phyloP scores from a whole-genome alignment of 2,329 filamentous ascomycete species.

The Sphaerulina musiva region DNA sequence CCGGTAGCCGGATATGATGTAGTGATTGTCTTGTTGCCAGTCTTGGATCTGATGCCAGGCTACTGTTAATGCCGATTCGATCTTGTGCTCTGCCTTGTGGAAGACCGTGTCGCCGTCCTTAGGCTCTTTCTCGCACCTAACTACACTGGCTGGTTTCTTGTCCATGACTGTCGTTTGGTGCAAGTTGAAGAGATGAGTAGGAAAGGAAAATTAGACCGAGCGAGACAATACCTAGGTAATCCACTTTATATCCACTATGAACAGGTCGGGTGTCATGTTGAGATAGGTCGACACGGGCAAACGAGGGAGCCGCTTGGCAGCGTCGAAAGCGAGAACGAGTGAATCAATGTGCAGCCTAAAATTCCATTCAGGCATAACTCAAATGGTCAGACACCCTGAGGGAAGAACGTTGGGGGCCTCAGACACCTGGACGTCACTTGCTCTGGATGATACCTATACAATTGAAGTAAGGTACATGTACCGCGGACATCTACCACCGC shows the following conservation, averaged over 20 bases:
- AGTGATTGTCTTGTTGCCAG: slow-evolving; percentile 59
- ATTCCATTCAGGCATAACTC: too few relatives aligned
- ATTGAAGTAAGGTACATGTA: too few relatives aligned
- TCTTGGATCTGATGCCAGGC: slow-evolving; percentile 41
- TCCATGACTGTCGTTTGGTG: neutral
- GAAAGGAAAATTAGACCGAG: neutral
- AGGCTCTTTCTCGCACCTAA: neutral
- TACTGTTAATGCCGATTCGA: slow-evolving; percentile 39
- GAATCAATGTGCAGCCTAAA: neutral
- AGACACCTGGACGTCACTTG: neutral
- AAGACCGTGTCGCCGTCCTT: neutral
- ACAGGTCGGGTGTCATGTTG: slow-evolving; percentile 1
- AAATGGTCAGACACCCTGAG: too few relatives aligned
- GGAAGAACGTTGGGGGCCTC: too few relatives aligned
- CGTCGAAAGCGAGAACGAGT: slow-evolving; percentile 7
- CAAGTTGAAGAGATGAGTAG: neutral
- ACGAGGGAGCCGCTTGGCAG: neutral
- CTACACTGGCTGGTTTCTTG: neutral
- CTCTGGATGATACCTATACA: neutral
- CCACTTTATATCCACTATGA: neutral
- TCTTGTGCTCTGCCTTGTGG: slow-evolving; percentile 24
- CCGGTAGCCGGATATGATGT: slow-evolving; percentile 61
- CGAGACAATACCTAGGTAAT: neutral
- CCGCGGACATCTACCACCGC: too few relatives aligned
- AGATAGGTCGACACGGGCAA: neutral